Percentiles rank a stretch among this genome's conserved stretches.
Evolutionary conservation across 75 land plant species (phyloP).

Genomic region (Picea glauca): DNA sequence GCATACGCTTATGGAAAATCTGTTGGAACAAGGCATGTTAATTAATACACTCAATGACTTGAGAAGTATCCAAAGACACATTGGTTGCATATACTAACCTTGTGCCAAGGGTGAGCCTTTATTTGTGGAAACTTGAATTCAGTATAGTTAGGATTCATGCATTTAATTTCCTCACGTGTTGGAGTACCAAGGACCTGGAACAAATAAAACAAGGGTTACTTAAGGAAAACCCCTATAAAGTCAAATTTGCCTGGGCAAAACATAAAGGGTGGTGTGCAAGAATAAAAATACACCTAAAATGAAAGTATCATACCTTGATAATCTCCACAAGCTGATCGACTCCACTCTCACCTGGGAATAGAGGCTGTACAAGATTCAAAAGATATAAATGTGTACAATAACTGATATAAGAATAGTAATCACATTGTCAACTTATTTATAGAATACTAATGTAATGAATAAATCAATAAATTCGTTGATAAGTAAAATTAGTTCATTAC

Average conservation of each 20-base stretch:
- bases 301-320: slow-evolving; percentile 43
- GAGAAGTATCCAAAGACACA: background rate
- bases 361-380: slow-evolving; percentile 42
- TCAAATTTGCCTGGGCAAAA: background rate
- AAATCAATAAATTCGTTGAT: too few relatives aligned
- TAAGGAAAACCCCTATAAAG: background rate
- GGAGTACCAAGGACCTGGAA: slow-evolving; percentile 84
- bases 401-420: background rate
- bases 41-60: background rate
- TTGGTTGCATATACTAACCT: slow-evolving; percentile 28
- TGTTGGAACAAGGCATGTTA: background rate
- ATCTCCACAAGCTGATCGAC: slow-evolving; percentile 90
- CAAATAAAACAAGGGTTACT: background rate
- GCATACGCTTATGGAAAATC: slow-evolving; percentile 56
- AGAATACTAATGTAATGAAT: background rate
- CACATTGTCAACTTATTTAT: background rate
- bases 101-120: slow-evolving; percentile 90
- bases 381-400: background rate
- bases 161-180: slow-evolving; percentile 86
- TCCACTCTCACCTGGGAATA: slow-evolving; percentile 87
- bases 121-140: slow-evolving; percentile 81
- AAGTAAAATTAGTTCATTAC: slow-evolving; percentile 14
- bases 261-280: background rate
- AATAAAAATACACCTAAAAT: background rate
- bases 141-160: slow-evolving; percentile 89